Percentiles rank a stretch among this genome's conserved stretches.
phyloP scores from a whole-genome alignment of 148 eudicot genomes.

The Cornus kousa region DNA sequence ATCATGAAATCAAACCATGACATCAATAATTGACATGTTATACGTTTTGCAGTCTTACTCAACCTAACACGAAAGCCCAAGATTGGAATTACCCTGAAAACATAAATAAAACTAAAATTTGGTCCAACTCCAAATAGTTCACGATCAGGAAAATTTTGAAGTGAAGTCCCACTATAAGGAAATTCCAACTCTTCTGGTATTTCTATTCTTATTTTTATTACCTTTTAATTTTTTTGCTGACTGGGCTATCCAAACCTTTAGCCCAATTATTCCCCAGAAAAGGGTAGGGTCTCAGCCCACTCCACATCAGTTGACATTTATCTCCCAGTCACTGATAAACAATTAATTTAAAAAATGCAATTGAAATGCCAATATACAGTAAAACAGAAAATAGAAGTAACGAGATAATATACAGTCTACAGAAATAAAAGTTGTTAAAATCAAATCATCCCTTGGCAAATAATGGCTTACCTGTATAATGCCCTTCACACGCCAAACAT shows the following conservation, averaged over 20 bases:
- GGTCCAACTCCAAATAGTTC: background rate
- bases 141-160: background rate
- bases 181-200: background rate
- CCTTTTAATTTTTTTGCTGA: too few relatives aligned
- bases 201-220: background rate
- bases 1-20: background rate
- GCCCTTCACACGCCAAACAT: conserved; percentile 90
- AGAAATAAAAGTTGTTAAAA: background rate
- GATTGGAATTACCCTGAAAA: background rate
- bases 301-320: too few relatives aligned
- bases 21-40: too few relatives aligned
- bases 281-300: too few relatives aligned
- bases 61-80: background rate
- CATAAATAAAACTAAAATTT: background rate
- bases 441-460: conserved; percentile 1
- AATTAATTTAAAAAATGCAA: background rate
- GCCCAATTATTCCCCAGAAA: too few relatives aligned
- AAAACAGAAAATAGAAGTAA: conserved; percentile 2
- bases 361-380: background rate
- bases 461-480: conserved; percentile 61
- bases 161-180: background rate
- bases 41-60: background rate
- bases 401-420: background rate
- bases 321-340: background rate
- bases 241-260: too few relatives aligned